Base-by-base conservation (phyloP, 148 eudicot genomes). In the Rhododendron simsii region DNA sequence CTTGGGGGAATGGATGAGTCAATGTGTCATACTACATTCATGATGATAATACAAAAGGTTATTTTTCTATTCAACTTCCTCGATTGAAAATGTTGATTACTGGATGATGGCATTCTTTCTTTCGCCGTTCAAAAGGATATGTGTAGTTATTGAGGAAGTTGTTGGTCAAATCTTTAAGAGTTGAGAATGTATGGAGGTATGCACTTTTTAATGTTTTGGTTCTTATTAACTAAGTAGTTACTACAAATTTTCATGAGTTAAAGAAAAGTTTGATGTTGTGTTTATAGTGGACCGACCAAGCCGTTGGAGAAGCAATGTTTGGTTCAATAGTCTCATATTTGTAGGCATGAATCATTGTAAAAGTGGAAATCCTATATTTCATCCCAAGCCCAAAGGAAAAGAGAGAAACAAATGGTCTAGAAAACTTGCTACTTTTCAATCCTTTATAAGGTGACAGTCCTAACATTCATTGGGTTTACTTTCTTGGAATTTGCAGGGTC, bases 401-500 rank as follows among this genome's bases (percentile, higher is more conserved):
- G 50, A 9, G 50, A 9, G 9, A 47, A 47, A 47, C 9, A 47
- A 47, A 1, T 7, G 50, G 50, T 2, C 11, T 2, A n/a, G 71
- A 1, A 69, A 71, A 71, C 14, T 12, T 71, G 76, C 76, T 71
- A 28, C 37, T 71, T 30, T 12, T 71, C 76, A 48, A 41, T 67
- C 9, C 37, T 15, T 61, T 48, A 11, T 48, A 20, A n/a, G 11
- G 45, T 73, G 85, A 37, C 59, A 59, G n/a, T 11, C 30, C 79
- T 44, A 30, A 71, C 47, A 28, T 84, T 83, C 47, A 71, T 21
- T 21, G 33, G 39, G 30, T 53, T 71, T 41, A 5, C 18, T 74
- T 82, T 69, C 35, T 84, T 87, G 18, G 78, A 44, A 26, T 87
- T 84, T 90, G 86, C 92, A 96, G 98, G 98, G 96, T 87, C 98